phyloP scores from a whole-genome alignment of 2,329 filamentous ascomycete genomes.

The Neopestalotiopsis sp. region DNA sequence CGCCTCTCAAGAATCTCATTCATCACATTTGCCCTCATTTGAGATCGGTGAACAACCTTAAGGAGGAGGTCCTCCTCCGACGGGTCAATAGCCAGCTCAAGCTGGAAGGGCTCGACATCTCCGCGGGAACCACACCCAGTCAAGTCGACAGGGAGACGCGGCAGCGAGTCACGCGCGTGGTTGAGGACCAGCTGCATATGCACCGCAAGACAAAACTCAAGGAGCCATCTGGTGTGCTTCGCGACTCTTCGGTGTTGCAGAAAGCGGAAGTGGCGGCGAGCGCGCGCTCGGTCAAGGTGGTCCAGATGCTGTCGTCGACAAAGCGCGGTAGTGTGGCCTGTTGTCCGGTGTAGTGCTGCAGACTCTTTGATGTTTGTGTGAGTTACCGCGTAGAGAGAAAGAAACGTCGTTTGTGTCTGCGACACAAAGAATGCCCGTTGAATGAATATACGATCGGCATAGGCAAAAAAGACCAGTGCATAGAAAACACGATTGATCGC shows the following conservation, averaged over 20 bases:
- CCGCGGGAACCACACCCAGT: neutral
- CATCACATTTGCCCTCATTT: constrained; percentile 9
- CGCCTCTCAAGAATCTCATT: neutral
- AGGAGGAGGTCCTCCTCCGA: neutral
- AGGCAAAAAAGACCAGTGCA: too few relatives aligned
- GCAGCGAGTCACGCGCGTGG: neutral
- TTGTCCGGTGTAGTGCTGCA: too few relatives aligned
- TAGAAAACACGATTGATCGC: too few relatives aligned
- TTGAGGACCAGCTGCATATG: neutral
- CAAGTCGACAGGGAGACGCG: neutral
- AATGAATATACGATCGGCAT: too few relatives aligned
- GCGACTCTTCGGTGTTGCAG: neutral
- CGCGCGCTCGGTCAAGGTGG: neutral
- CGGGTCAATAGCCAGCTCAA: constrained; percentile 7
- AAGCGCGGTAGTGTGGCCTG: neutral
- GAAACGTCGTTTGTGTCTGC: too few relatives aligned
- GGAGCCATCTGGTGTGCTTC: neutral
- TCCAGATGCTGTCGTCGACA: neutral
- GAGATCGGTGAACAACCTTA: neutral
- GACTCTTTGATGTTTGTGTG: too few relatives aligned
- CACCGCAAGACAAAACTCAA: neutral
- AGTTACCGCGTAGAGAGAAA: too few relatives aligned
- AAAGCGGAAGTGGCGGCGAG: neutral
- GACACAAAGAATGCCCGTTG: too few relatives aligned
- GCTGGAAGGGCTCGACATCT: neutral